phyloP scores from a whole-genome alignment of 331 rosid genomes.

The Arachis monticola region DNA sequence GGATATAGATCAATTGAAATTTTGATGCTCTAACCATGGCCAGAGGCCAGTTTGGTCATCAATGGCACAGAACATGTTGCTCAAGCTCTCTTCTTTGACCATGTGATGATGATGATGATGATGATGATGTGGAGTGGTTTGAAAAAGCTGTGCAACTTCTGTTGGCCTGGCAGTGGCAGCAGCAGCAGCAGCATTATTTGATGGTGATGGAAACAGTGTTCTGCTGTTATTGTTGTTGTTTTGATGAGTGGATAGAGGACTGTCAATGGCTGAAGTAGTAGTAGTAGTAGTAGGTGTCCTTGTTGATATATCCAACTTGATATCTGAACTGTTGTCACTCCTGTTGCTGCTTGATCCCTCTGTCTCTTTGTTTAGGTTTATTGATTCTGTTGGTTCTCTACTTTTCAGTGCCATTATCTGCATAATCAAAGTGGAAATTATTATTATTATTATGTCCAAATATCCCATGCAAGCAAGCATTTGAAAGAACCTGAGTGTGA shows the following conservation, averaged over 20 bases:
- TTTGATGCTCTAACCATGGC: conserved; percentile 96
- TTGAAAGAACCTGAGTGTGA: conserved; percentile 49
- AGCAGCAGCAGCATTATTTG: not conserved
- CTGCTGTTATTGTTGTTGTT: conserved; percentile 43
- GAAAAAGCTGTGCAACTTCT: conserved; percentile 72
- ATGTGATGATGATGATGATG: conserved; percentile 66
- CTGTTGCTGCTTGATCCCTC: conserved; percentile 93
- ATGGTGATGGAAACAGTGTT: conserved; percentile 57
- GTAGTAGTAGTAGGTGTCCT: conserved; percentile 32
- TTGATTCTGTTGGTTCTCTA: conserved; percentile 88
- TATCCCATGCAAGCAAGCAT: not conserved
- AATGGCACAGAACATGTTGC: conserved; percentile 84
- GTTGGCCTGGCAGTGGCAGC: conserved; percentile 58
- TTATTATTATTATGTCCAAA: conserved; percentile 20
- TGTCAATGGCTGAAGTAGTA: conserved; percentile 59
- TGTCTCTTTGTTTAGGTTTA: conserved; percentile 88
- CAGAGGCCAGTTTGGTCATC: conserved; percentile 89
- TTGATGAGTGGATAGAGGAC: conserved; percentile 60
- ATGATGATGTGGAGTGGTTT: conserved; percentile 63
- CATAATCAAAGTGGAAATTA: not conserved
- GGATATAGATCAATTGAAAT: conserved; percentile 61
- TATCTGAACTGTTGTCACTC: conserved; percentile 90
- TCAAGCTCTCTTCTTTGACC: conserved; percentile 76
- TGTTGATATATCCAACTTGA: conserved; percentile 80
- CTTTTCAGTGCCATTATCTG: conserved; percentile 86